Evolutionary conservation across 306 rosid species (phyloP).

Genomic region (Vicia villosa): DNA sequence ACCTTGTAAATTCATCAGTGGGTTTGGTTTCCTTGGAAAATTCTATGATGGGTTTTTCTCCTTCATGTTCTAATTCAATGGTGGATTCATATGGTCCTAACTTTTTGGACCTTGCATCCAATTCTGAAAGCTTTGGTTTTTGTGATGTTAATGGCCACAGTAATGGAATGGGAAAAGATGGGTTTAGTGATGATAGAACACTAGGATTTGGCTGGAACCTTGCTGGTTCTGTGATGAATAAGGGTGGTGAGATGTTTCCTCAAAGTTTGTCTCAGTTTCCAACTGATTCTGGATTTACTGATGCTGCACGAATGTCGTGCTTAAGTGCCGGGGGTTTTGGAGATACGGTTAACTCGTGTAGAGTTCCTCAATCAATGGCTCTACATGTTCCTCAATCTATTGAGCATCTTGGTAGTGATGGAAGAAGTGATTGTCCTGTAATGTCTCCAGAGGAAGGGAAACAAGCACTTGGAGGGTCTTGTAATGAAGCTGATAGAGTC

Average conservation of each 20-base stretch:
- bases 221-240: slow-evolving; percentile 54
- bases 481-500: slow-evolving; percentile 67
- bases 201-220: slow-evolving; percentile 71
- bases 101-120: slow-evolving; percentile 60
- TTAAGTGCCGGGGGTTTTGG: slow-evolving; percentile 64
- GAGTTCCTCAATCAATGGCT: slow-evolving; percentile 56
- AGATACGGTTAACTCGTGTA: slow-evolving; percentile 59
- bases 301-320: slow-evolving; percentile 82
- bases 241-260: slow-evolving; percentile 52
- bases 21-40: slow-evolving; percentile 55
- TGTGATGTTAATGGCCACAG: slow-evolving; percentile 53
- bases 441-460: slow-evolving; percentile 68
- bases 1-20: slow-evolving; percentile 56
- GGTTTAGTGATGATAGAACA: slow-evolving; percentile 47
- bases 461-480: slow-evolving; percentile 49
- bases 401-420: slow-evolving; percentile 49
- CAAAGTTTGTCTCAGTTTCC: slow-evolving; percentile 81
- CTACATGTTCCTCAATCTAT: slow-evolving; percentile 44
- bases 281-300: slow-evolving; percentile 78
- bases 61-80: slow-evolving; percentile 69
- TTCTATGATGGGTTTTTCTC: slow-evolving; percentile 61
- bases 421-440: slow-evolving; percentile 52
- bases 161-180: slow-evolving; percentile 55
- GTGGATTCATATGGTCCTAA: slow-evolving; percentile 61
- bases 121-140: slow-evolving; percentile 62